Percentiles rank a stretch among this genome's conserved stretches.
Conservation (phyloP, 345 rosid genomes). For the Pelargonium nanum region DNA sequence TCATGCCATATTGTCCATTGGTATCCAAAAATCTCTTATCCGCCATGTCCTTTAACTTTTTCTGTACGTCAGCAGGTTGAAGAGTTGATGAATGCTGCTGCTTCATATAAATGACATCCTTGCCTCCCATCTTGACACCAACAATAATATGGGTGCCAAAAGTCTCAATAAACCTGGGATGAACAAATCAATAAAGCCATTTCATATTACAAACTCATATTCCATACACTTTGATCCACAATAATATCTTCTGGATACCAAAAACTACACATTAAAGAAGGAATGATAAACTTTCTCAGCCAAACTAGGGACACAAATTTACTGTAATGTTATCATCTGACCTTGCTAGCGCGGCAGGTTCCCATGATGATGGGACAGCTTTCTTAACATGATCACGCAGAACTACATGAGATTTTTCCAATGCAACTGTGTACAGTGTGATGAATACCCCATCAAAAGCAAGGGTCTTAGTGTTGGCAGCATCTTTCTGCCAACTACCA, state of each 20-base stretch:
- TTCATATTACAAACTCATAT: not conserved
- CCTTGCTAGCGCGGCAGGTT: slow-evolving; percentile 89
- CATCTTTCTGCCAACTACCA: slow-evolving; percentile 89
- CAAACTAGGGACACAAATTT: too few relatives aligned
- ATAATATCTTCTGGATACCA: too few relatives aligned
- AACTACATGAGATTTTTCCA: slow-evolving; percentile 72
- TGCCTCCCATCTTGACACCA: slow-evolving; percentile 93
- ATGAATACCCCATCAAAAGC: slow-evolving; percentile 88
- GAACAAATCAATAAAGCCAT: slow-evolving; percentile 2
- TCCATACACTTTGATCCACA: not conserved
- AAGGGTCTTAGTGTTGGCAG: slow-evolving; percentile 81
- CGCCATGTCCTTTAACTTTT: slow-evolving; percentile 68
- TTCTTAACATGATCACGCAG: slow-evolving; percentile 69
- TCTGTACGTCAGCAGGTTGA: slow-evolving; percentile 69
- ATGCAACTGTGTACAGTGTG: slow-evolving; percentile 66
- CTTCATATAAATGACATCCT: slow-evolving; percentile 79
- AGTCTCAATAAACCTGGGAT: slow-evolving; percentile 62
- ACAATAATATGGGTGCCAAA: slow-evolving; percentile 86
- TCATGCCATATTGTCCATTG: slow-evolving; percentile 28
- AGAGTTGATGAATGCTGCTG: slow-evolving; percentile 74
- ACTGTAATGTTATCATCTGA: too few relatives aligned
- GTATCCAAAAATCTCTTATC: slow-evolving; percentile 70
- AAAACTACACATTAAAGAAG: too few relatives aligned
- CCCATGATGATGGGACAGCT: slow-evolving; percentile 85
- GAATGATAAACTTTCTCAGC: too few relatives aligned